Base-by-base conservation (phyloP, 257 asterid species). In the Nicotiana sylvestris region DNA sequence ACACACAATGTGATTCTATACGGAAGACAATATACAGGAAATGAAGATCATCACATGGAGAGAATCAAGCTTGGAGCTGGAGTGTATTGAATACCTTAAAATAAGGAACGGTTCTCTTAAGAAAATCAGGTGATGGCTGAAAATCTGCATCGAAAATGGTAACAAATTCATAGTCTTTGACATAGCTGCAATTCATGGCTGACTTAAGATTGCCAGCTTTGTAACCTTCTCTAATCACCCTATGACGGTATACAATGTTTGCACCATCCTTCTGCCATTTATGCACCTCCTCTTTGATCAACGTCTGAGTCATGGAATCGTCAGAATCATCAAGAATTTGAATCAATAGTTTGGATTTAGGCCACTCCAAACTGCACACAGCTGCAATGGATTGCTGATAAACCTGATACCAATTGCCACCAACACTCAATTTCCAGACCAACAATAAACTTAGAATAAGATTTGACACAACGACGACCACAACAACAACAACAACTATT, bases 111-210 rank as follows among this genome's bases (percentile, higher is more conserved):
- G 98, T 96, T 80, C 87, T 85, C 61, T 74, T 85, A 21, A 96
- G 99, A 80, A 96, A 96, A 87, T 96, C 97, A 0, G 97, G 91
- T 72, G 87, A 86, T 11, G 99, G 99, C 89, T 96, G 97, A 78
- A 95, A 95, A 88, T 96, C 99, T 0, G 98, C 99, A 58, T 96
- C 98, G 32, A 96, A 96, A 55, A 96, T 94, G 88, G 98, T 92
- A 77, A 96, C 97, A 80, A 94, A 96, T 78, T 94, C 98, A 21
- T 96, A 96, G 69, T 96, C 99, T 81, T 92, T 92, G n/a, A 96
- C 98, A 70, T 94, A 96, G 88, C 96, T 88, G 80, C 98, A 94
- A 72, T 83, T 89, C 99, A 96, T 96, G 80, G 98, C 98, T 37
- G 97, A 92, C 83, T 94, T 96, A 8, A 96, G 95, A 86, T 96